Base-by-base conservation (phyloP, 2,329 filamentous ascomycete genomes). In the Aspergillus pseudoglaucus region DNA sequence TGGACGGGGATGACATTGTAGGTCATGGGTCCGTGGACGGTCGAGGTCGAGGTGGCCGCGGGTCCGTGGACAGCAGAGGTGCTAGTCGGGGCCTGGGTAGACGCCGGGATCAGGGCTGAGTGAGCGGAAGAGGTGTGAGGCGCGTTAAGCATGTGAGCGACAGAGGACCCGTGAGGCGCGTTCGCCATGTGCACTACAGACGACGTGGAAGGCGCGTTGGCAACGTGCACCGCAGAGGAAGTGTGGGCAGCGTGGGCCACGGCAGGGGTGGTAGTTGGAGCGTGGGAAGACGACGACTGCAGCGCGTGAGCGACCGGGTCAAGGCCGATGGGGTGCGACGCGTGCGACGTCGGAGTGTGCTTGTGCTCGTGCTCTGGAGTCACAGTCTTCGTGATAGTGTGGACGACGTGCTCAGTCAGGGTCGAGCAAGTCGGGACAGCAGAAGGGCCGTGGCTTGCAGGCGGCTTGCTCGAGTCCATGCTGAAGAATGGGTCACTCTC, bases 1-100 rank as follows among this genome's bases (percentile, higher is more conserved):
- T 58, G 50, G 4, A 66, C 59, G 2, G 62, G 56, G 46, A 66
- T 59, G 57, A 53, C 50, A 23, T 57, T 54, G 54, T 57, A 63
- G 7, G 47, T 42, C 1, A 53, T 6, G 49, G 45, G 6, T 55
- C 41, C 46, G 49, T 48, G 37, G 8, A 51, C 38, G 10, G 54
- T 48, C 20, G 53, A 44, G 6, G 45, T 48, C 1, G 55, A 48
- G 2, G 50, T 50, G 7, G 9, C 7, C n/a, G 15, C 15, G 2
- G 33, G n/a, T 6, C 1, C 33, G 33, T 37, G 33, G n/a, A n/a
- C 6, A 2, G 33, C 33, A 10, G 33, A 17, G 33, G 33, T 30
- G 25, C 25, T 30, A 37, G 33, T n/a, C 6, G n/a, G n/a, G 33
- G n/a, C 17, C 6, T n/a, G 17, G 9, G 37, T 39, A 18, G 37